These are phyloP conservation scores for Boletus huronensis DNA, from an alignment of 768 basidiomycete species.

Conservation along the genomic window DNA sequence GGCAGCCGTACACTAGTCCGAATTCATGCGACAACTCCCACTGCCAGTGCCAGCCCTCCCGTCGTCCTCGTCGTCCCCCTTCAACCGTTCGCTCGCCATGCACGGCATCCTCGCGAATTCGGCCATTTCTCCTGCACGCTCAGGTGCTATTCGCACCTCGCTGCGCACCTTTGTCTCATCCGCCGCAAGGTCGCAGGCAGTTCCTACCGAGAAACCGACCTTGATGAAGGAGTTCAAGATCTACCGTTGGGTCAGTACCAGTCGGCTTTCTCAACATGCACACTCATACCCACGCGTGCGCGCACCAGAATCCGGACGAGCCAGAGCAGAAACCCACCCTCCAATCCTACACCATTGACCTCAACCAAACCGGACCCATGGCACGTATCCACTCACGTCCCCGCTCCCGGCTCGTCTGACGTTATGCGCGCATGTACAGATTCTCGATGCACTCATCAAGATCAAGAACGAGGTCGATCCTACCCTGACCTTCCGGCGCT, in stretches of 20 bases:
- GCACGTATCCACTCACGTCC: conserved; percentile 34
- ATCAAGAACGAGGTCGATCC: conserved; percentile 99
- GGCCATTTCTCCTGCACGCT: conserved; percentile 1
- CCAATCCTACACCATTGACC: conserved; percentile 88
- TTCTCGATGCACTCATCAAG: conserved; percentile 93
- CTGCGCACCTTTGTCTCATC: conserved; percentile 35
- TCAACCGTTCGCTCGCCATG: conserved; percentile 5
- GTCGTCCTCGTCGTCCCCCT: not conserved
- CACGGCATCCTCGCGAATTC: conserved; percentile 6
- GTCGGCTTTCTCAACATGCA: not conserved
- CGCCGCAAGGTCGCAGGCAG: conserved; percentile 30
- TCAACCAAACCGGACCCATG: conserved; percentile 96
- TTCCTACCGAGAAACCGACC: conserved; percentile 62
- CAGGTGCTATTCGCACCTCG: conserved; percentile 9
- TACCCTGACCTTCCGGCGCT: conserved; percentile 92
- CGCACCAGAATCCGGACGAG: conserved; percentile 82
- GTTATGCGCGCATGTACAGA: conserved; percentile 30
- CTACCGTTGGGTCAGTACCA: conserved; percentile 81
- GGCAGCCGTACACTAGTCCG: not conserved
- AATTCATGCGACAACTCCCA: conserved; percentile 18
- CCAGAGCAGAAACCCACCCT: conserved; percentile 87
- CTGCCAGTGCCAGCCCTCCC: fast-evolving
- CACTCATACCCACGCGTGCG: not conserved
- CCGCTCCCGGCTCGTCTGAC: conserved; percentile 3
- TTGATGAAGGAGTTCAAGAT: conserved; percentile 95